Evolutionary conservation across 164 flowering plant species (phyloP), one percentile per base, ranked within the genome.

Genomic region (Platanus orientalis): DNA sequence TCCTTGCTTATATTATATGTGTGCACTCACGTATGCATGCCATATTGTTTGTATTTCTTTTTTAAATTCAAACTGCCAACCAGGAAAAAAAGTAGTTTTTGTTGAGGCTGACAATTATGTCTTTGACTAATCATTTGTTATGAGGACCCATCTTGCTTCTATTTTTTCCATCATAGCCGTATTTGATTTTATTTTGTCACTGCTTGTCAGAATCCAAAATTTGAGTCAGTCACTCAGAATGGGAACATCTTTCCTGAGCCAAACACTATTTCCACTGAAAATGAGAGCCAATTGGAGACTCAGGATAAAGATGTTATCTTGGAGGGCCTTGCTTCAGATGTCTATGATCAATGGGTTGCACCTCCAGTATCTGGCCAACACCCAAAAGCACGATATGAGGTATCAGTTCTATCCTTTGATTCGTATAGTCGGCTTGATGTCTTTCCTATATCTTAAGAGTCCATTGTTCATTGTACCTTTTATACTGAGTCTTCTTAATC

Each of bases 301-400:
- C 87, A 84, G 76, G 97, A 92, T 78, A 87, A 90, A 69, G 97
- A 84, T 85, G 92, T 90, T 70, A 85, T 88, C 52, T 75, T 73
- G 54, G 98, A 88, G 69, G 91, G 84, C 50, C 68, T 81, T 74
- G 87, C 83, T 72, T 76, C 85, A 58, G 77, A 69, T 71, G 78
- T 87, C 13, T 92, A 90, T 83, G 98, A 92, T 78, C 92, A 88
- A 58, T 95, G 99, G 99, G 78, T 81, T 71, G 69, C 84, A 71
- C 96, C 92, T 73, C 76, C 88, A 51, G 62, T 87, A 70, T 84
- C 90, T 74, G 97, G 98, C 32, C 88, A 81, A 75, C 82, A 70
- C 19, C 99, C 99, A 19, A 92, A 80, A 77, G 72, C 96, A 16
- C 88, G 99, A 70, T 95, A 95, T 80, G 96, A 95, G 96, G 99